Conservation (phyloP, 306 rosid species). For the Casuarina equisetifolia region DNA sequence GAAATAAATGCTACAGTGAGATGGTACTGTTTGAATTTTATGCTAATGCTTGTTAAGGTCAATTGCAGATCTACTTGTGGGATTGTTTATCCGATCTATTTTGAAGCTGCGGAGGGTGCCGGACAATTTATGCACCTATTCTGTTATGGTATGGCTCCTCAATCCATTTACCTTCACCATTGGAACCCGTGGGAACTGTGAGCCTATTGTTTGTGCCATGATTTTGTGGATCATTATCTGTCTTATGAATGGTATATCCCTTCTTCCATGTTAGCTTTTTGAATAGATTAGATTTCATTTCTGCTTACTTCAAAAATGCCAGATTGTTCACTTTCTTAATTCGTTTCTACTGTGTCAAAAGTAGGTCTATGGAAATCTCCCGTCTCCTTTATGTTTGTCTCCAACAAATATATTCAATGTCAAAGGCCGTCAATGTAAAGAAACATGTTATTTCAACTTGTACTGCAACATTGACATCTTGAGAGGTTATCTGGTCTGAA, state of each 20-base stretch:
- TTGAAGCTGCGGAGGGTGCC: conserved; percentile 84
- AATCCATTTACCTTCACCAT: conserved; percentile 94
- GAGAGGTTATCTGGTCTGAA: neutral
- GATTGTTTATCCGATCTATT: conserved; percentile 65
- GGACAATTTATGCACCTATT: conserved; percentile 48
- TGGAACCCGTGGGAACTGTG: conserved; percentile 93
- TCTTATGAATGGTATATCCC: conserved; percentile 70
- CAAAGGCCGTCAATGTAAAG: neutral
- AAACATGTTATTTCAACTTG: neutral
- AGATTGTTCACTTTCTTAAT: neutral
- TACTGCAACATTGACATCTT: neutral
- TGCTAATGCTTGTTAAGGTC: conserved; percentile 15
- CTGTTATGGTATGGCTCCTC: conserved; percentile 79
- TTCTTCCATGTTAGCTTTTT: neutral
- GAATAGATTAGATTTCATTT: neutral
- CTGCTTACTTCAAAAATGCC: neutral
- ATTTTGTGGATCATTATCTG: conserved; percentile 79
- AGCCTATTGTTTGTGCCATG: conserved; percentile 88
- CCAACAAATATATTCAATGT: neutral
- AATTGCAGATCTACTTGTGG: conserved; percentile 83
- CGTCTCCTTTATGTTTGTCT: neutral
- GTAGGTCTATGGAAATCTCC: neutral
- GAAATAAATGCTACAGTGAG: conserved; percentile 2
- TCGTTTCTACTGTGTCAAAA: neutral
- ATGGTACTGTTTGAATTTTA: neutral